A percentile compares a stretch with the other conserved stretches of the same genome.
phyloP scores from a whole-genome alignment of 495 filamentous ascomycete species.

The Penicillium paradoxum region DNA sequence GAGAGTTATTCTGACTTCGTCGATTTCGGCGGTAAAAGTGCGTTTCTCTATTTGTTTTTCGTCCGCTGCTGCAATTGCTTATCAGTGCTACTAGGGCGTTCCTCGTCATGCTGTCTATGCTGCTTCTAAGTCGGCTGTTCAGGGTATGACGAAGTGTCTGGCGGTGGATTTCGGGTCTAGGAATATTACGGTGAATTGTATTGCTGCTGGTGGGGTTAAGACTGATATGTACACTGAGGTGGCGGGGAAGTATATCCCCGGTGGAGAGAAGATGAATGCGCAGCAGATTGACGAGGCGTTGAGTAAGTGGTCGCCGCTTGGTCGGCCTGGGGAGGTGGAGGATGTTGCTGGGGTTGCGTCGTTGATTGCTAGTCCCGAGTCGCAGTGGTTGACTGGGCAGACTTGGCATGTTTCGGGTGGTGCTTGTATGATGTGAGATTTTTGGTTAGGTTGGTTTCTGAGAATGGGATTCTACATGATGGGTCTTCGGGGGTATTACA shows the following conservation, averaged over 20 bases:
- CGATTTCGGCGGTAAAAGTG: conserved; percentile 29
- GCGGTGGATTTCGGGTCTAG: conserved; percentile 50
- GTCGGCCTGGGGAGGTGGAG: conserved; percentile 46
- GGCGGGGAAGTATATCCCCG: conserved; percentile 34
- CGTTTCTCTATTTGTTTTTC: background rate
- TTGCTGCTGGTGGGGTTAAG: conserved; percentile 45
- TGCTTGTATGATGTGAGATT: conserved; percentile 16
- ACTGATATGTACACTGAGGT: conserved; percentile 39
- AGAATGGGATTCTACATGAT: too few relatives aligned
- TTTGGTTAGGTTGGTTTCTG: background rate
- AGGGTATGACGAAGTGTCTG: conserved; percentile 52
- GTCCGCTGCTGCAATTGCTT: background rate
- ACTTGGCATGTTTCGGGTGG: conserved; percentile 52
- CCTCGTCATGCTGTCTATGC: conserved; percentile 41
- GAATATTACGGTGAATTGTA: conserved; percentile 50
- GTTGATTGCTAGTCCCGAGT: conserved; percentile 45
- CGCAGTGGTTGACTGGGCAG: conserved; percentile 50
- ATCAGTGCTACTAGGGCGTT: conserved; percentile 18
- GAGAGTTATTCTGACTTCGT: conserved; percentile 29
- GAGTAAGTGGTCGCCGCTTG: conserved; percentile 36
- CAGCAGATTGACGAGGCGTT: conserved; percentile 24
- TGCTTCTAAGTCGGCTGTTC: conserved; percentile 49
- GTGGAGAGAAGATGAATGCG: conserved; percentile 28
- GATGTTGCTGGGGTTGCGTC: conserved; percentile 50
- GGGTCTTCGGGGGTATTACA: too few relatives aligned